Evolutionary conservation across 192 early-diverging fungal genomes (phyloP).

Genomic region (Coemansia sp.): DNA sequence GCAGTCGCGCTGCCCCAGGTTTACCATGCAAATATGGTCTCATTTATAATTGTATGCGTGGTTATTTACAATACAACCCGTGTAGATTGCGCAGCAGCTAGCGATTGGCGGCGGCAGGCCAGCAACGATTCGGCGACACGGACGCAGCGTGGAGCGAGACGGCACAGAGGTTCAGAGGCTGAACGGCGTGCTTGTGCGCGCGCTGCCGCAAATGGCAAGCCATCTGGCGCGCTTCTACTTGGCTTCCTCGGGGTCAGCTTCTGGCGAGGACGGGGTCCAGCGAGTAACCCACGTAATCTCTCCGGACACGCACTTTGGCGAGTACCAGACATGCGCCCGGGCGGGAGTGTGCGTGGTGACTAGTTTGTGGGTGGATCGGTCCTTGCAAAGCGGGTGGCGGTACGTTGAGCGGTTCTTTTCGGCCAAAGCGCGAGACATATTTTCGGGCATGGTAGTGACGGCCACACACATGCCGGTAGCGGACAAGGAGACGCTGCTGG

Average conservation of each 20-base stretch:
- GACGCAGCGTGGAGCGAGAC: background rate
- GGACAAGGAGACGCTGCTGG: constrained; percentile 42
- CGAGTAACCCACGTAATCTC: constrained; percentile 34
- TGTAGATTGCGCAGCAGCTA: constrained; percentile 31
- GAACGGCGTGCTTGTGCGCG: constrained; percentile 36
- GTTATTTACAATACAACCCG: too few relatives aligned
- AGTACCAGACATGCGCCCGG: constrained; percentile 28
- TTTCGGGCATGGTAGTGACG: constrained; percentile 46
- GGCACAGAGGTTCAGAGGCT: constrained; percentile 8
- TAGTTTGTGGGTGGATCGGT: constrained; percentile 40
- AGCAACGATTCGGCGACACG: constrained; percentile 19
- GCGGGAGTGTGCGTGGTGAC: constrained; percentile 41
- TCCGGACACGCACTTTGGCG: constrained; percentile 45
- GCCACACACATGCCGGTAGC: constrained; percentile 32
- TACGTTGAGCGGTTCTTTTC: constrained; percentile 44
- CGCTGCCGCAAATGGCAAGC: constrained; percentile 37
- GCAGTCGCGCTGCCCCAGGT: too few relatives aligned
- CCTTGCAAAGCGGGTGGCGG: constrained; percentile 15
- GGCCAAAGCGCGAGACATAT: constrained; percentile 22
- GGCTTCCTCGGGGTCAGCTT: background rate
- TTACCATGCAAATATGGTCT: too few relatives aligned
- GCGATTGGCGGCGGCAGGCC: constrained; percentile 28
- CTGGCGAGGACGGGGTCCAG: background rate
- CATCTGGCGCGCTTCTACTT: constrained; percentile 36
- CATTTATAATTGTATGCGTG: too few relatives aligned